These are phyloP conservation scores for Voacanga thouarsii DNA, from an alignment of 257 asterid genomes.

Conservation along the genomic window DNA sequence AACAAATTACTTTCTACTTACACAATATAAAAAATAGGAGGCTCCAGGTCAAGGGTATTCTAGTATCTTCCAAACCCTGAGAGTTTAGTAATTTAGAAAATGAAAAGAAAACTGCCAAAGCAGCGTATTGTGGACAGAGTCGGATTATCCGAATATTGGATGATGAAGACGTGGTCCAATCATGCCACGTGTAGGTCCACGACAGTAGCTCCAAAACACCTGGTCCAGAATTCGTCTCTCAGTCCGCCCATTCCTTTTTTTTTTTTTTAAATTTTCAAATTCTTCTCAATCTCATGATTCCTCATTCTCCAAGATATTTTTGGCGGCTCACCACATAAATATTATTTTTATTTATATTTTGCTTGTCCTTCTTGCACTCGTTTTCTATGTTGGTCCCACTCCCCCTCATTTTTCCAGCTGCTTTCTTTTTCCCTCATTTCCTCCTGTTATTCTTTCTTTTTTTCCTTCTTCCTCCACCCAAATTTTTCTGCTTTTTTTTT, in stretches of 20 bases:
- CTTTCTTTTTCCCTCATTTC: no score
- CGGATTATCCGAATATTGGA: not conserved
- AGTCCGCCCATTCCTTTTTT: no score
- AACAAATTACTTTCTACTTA: no score
- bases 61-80: no score
- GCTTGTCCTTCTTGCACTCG: not conserved
- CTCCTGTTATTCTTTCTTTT: no score
- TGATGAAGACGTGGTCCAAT: not conserved
- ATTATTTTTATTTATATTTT: not conserved
- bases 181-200: slow-evolving; percentile 3
- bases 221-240: slow-evolving; percentile 6
- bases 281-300: not conserved
- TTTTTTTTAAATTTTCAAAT: not conserved
- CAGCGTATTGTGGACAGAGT: no score
- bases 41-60: no score
- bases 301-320: slow-evolving; percentile 5
- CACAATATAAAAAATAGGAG: no score
- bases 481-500: no score
- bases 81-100: no score
- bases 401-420: not conserved
- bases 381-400: not conserved
- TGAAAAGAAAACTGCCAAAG: no score
- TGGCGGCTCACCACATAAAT: not conserved
- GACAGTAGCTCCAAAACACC: not conserved
- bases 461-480: no score